A percentile compares a stretch with the other conserved stretches of the same genome.
Conservation (phyloP, 2,329 filamentous ascomycete species). For the Fusarium sp. region DNA sequence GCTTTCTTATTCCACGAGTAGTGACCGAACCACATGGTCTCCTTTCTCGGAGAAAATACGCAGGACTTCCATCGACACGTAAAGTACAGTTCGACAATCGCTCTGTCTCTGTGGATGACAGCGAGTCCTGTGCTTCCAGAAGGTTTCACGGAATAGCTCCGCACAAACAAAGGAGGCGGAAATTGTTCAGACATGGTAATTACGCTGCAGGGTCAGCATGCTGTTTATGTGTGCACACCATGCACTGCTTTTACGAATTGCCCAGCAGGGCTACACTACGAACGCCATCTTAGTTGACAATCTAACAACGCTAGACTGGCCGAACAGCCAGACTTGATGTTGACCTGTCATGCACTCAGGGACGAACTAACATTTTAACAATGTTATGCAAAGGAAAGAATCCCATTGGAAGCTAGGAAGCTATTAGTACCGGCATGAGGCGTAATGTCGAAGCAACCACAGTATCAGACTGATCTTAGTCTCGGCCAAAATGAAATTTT, state of each 20-base stretch:
- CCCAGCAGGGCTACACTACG: neutral
- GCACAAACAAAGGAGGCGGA: neutral
- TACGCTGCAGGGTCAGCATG: neutral
- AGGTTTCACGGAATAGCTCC: neutral
- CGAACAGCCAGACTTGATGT: neutral
- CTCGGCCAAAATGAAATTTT: neutral
- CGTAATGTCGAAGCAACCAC: too few species aligned
- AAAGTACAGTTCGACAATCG: neutral
- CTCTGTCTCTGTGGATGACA: neutral
- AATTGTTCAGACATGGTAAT: conserved; percentile 8
- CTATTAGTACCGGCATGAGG: too few species aligned
- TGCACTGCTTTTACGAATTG: neutral
- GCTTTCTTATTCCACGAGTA: neutral
- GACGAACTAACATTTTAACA: neutral
- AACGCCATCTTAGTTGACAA: neutral
- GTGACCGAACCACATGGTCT: too few species aligned
- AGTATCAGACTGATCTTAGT: too few species aligned
- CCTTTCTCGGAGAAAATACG: neutral
- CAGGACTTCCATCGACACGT: neutral
- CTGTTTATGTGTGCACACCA: neutral
- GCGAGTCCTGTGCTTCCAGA: neutral
- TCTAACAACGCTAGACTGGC: neutral
- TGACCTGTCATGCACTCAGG: neutral
- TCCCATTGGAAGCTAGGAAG: neutral
- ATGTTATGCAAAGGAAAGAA: neutral